Evolutionary conservation across 306 rosid genomes (phyloP).

Genomic region (Quercus gilva): DNA sequence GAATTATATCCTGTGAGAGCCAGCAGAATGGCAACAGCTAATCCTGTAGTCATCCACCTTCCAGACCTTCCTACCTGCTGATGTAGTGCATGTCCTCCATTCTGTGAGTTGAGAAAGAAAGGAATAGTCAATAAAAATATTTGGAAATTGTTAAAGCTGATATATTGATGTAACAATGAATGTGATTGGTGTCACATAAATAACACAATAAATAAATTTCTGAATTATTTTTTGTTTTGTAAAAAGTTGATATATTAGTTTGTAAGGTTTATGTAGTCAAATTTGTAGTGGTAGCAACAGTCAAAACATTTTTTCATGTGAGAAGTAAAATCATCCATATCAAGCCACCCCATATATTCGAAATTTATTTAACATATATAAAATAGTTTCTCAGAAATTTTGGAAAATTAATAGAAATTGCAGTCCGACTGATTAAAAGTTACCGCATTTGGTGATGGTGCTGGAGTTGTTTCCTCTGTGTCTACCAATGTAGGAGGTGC

Average conservation of each 20-base stretch:
- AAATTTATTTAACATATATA: neutral
- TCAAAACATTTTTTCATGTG: neutral
- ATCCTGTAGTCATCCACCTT: constrained; percentile 42
- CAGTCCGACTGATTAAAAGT: constrained; percentile 14
- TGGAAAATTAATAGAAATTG: neutral
- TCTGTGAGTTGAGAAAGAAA: constrained; percentile 40
- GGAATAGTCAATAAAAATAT: constrained; percentile 14
- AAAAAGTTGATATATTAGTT: no score
- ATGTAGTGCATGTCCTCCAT: constrained; percentile 48
- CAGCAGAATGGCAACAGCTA: constrained; percentile 52
- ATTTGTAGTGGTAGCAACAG: no score
- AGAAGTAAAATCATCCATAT: neutral
- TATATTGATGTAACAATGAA: no score
- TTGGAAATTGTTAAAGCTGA: neutral
- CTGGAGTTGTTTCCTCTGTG: constrained; percentile 57
- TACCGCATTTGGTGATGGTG: constrained; percentile 94
- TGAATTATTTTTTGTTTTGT: no score
- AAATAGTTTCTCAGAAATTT: neutral
- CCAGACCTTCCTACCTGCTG: constrained; percentile 39
- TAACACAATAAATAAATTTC: no score
- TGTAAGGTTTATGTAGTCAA: no score
- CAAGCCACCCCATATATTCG: neutral
- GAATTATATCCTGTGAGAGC: constrained; percentile 44
- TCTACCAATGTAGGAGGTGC: constrained; percentile 74
- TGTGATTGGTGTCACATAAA: no score